Base-by-base conservation (phyloP, 257 asterid genomes). In the Solanum chiquidenum region DNA sequence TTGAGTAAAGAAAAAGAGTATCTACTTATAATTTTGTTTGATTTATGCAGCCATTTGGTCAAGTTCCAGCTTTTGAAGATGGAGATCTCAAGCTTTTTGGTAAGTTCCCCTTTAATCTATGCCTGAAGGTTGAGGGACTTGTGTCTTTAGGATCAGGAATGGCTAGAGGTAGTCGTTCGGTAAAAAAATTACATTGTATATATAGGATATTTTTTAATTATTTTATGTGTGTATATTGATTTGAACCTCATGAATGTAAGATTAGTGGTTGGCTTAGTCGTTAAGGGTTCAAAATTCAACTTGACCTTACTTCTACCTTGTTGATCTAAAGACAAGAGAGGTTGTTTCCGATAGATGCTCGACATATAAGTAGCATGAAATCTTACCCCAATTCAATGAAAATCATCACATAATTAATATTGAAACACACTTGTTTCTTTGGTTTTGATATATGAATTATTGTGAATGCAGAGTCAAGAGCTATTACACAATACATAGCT, bases 391-490 rank as follows among this genome's bases (percentile, higher is more conserved):
- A 60, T 60, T 23, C 13, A n/a, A 9, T 60, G 14, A 23, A 23
- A 58, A 21, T 21, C 68, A 58, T 58, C 68, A 58, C 68, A 58
- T 58, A 21, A 58, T 58, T 21, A 9, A 58, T 21, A 21, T 58
- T 20, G 27, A 21, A 58, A 58, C 68, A 58, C 68, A 21, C 68
- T 58, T 20, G 12, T 7, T 58, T 58, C 66, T 21, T 20, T 58
- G 68, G 25, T 58, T 58, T 58, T 58, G 68, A 58, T 58, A 58
- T 58, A 58, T 58, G 68, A 58, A 58, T 58, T 21, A 3, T 58
- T 58, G 68, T 21, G 25, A 46, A 44, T 87, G 88, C 94, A 94
- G 98, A 96, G 88, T 95, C 99, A 1, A 93, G 98, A 90, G 98
- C 97, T 1, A 91, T 95, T 25, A 89, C 75, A 31, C 89, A 82